Conservation (phyloP, 257 asterid genomes). For the Handroanthus guayacan region DNA sequence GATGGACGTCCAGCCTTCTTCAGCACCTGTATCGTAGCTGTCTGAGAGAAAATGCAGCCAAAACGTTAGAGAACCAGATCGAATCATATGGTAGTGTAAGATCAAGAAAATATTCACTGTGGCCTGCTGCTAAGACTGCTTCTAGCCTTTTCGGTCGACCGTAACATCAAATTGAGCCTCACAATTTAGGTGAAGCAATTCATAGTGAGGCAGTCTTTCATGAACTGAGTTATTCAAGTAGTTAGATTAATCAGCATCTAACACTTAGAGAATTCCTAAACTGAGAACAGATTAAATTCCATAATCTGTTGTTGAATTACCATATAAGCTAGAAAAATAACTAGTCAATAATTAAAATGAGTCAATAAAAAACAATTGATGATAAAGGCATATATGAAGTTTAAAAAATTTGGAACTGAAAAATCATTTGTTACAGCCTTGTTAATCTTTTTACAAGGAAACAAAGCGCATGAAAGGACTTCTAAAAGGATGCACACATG, state of each 20-base stretch:
- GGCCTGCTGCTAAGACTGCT: not conserved
- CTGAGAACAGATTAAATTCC: conserved; percentile 6
- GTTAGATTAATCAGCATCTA: not conserved
- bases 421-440: not conserved
- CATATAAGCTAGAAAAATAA: conserved; percentile 1
- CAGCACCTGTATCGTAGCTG: conserved; percentile 88
- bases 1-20: conserved; percentile 96
- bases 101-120: not conserved
- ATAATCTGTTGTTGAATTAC: not conserved
- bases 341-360: not conserved
- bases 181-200: not conserved
- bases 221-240: not conserved
- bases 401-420: not conserved
- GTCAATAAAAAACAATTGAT: too few relatives aligned
- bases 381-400: not conserved
- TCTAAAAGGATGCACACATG: not conserved
- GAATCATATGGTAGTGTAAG: not conserved
- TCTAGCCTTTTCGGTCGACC: not conserved
- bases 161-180: not conserved
- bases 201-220: not conserved
- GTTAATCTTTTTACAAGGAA: conserved; percentile 8
- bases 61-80: not conserved
- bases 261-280: not conserved
- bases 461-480: not conserved
- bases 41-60: conserved; percentile 52